These are phyloP conservation scores for Ustilago curta DNA, from an alignment of 1,284 basidiomycete genomes.

Conservation along the genomic window DNA sequence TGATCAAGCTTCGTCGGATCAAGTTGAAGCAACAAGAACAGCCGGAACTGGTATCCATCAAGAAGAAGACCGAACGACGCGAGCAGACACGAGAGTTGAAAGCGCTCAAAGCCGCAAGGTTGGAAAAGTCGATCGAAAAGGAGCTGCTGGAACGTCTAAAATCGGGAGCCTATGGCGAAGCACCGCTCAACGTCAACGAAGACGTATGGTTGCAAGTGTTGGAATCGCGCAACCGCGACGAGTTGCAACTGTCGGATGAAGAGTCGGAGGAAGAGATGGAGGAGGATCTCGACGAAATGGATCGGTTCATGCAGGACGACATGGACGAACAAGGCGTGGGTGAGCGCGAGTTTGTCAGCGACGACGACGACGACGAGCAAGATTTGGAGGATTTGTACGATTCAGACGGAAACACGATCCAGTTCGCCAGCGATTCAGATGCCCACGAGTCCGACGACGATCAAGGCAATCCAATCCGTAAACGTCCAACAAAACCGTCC, in stretches of 20 bases:
- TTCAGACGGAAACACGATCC: conserved; percentile 14
- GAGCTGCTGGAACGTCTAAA: conserved; percentile 95
- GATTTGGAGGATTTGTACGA: conserved; percentile 51
- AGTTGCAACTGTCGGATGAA: conserved; percentile 63
- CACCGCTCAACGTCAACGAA: conserved; percentile 98
- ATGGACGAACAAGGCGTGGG: conserved; percentile 60
- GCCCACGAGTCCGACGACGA: too few relatives aligned
- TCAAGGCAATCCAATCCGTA: too few relatives aligned
- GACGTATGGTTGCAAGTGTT: conserved; percentile 84
- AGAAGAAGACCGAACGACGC: conserved; percentile 96
- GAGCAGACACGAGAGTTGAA: conserved; percentile 94
- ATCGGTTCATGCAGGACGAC: conserved; percentile 59
- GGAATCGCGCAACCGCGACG: conserved; percentile 48
- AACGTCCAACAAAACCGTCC: too few relatives aligned
- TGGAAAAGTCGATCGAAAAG: conserved; percentile 95
- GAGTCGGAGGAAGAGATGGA: conserved; percentile 65
- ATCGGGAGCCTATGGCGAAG: conserved; percentile 96
- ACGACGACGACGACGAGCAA: conserved; percentile 65
- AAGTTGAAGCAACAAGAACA: conserved; percentile 81
- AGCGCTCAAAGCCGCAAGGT: conserved; percentile 83
- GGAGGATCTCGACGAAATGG: conserved; percentile 63
- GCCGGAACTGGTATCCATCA: conserved; percentile 91
- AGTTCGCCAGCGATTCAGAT: conserved; percentile 18
- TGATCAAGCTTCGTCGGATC: conserved; percentile 95
- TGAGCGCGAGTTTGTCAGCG: conserved; percentile 64